phyloP scores from a whole-genome alignment of 225 moss, liverwort and hornwort species.

The Pseudoscleropodium purum region DNA sequence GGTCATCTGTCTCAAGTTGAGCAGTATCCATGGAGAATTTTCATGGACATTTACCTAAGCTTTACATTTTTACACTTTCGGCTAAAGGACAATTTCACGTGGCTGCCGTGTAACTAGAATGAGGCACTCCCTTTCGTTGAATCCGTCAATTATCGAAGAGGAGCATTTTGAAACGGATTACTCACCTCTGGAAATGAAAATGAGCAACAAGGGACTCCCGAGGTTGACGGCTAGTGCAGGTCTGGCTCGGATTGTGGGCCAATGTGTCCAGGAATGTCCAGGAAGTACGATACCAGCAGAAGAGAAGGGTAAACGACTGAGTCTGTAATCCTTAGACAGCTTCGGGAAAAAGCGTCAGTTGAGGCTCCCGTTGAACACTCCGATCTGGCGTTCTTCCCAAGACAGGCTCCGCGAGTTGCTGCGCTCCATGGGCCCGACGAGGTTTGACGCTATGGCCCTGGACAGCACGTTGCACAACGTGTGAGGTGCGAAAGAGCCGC shows the following conservation, averaged over 20 bases:
- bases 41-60: not conserved
- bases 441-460: conserved; percentile 55
- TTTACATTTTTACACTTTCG: not conserved
- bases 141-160: not conserved
- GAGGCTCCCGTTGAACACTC: conserved; percentile 30
- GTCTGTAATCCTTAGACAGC: conserved; percentile 63
- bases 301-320: conserved; percentile 62
- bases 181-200: not conserved
- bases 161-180: not conserved
- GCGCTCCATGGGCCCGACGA: conserved; percentile 69
- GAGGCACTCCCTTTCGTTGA: not conserved
- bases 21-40: too few species aligned
- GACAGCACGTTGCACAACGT: conserved; percentile 66
- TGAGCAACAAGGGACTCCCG: not conserved
- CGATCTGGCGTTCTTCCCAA: conserved; percentile 45
- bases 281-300: conserved; percentile 32
- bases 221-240: not conserved
- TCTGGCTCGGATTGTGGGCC: not conserved
- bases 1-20: not conserved
- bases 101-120: not conserved
- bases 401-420: conserved; percentile 23
- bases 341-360: conserved; percentile 55
- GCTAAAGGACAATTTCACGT: not conserved
- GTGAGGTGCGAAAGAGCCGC: conserved; percentile 54
- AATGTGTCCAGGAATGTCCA: not conserved